These are phyloP conservation scores for Penicillium robsamsonii DNA, from an alignment of 495 filamentous ascomycete species.

Conservation along the genomic window DNA sequence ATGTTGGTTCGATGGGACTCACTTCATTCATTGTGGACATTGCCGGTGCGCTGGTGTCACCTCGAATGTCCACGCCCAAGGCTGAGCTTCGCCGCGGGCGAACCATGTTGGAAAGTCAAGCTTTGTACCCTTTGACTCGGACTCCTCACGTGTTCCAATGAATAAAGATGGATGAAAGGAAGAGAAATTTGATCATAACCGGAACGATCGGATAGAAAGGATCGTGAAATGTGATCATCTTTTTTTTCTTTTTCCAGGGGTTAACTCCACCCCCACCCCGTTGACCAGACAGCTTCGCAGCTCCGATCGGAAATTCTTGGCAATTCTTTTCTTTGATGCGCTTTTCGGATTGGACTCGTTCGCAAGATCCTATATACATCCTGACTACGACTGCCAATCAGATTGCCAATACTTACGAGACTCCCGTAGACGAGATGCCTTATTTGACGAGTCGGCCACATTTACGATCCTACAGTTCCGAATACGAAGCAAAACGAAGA, in stretches of 20 bases:
- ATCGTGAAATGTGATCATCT: not conserved
- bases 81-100: conserved; percentile 49
- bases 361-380: not conserved
- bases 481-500: not conserved
- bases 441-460: not conserved
- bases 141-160: conserved; percentile 6
- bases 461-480: not conserved
- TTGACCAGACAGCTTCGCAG: conserved; percentile 3
- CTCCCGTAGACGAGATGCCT: not conserved
- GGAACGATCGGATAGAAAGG: conserved; percentile 9
- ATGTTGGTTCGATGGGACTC: conserved; percentile 43
- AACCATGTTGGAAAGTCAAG: conserved; percentile 30
- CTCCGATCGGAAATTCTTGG: conserved; percentile 12
- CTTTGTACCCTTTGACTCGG: not conserved
- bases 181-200: not conserved
- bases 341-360: not conserved
- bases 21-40: conserved; percentile 53
- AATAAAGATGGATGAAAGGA: not conserved
- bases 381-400: not conserved
- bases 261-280: conserved; percentile 3
- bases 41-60: conserved; percentile 52
- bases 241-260: conserved; percentile 9
- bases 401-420: not conserved
- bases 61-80: conserved; percentile 51
- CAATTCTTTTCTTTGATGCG: not conserved